These are phyloP conservation scores for Aspergillus niger DNA, from an alignment of 2,329 filamentous ascomycete species.

Conservation along the genomic window DNA sequence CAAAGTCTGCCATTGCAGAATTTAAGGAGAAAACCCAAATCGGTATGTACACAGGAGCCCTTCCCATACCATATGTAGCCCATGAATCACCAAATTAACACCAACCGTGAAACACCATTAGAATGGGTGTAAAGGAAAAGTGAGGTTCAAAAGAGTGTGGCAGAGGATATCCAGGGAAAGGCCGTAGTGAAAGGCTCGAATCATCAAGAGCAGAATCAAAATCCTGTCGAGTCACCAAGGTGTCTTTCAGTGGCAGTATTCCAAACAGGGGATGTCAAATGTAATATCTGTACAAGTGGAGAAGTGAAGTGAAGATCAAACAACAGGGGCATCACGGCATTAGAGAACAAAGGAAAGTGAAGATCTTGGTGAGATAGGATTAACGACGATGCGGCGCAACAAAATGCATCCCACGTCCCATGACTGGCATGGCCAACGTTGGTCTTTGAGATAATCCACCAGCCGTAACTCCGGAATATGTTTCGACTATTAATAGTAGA, in stretches of 20 bases:
- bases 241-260: constrained; percentile 8
- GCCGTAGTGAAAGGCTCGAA: not conserved
- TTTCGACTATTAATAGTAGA: constrained; percentile 23
- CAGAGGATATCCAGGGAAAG: not conserved
- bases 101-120: constrained; percentile 15
- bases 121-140: constrained; percentile 12
- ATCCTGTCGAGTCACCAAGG: constrained; percentile 2
- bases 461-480: constrained; percentile 28
- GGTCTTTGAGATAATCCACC: constrained; percentile 23
- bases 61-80: constrained; percentile 9
- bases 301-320: constrained; percentile 4
- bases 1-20: not conserved
- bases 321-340: constrained; percentile 31
- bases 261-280: constrained; percentile 19
- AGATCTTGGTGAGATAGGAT: constrained; percentile 12
- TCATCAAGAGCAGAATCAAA: constrained; percentile 2
- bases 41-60: constrained; percentile 12
- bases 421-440: constrained; percentile 23
- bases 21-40: not conserved
- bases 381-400: constrained; percentile 20
- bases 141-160: constrained; percentile 14
- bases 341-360: constrained; percentile 33
- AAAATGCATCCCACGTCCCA: constrained; percentile 25
- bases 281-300: constrained; percentile 29
- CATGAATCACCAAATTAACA: constrained; percentile 15